A percentile compares a stretch with the other conserved stretches of the same genome.
Conservation (phyloP, 139 green algal genomes). For the Coelastrella sp. region DNA sequence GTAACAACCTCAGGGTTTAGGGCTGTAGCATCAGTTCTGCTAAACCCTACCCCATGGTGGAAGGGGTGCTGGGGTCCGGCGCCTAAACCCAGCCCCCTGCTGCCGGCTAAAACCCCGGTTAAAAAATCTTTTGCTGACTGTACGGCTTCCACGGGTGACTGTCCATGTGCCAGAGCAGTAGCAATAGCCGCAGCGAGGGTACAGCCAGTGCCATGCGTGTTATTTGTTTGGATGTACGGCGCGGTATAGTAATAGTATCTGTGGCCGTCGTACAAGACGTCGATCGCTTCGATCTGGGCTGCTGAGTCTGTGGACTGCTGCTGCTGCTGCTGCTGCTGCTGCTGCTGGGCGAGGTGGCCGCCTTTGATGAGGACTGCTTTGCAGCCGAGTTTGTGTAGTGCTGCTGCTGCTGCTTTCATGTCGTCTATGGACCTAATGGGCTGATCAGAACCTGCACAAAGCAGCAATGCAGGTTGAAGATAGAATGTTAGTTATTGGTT, state of each 20-base stretch:
- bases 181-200: slow-evolving; percentile 91
- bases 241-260: slow-evolving; percentile 64
- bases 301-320: background rate
- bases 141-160: slow-evolving; percentile 68
- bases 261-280: slow-evolving; percentile 91
- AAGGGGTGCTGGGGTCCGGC: slow-evolving; percentile 83
- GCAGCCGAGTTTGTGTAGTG: slow-evolving; percentile 74
- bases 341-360: slow-evolving; percentile 79
- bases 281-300: slow-evolving; percentile 52
- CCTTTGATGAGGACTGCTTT: slow-evolving; percentile 91
- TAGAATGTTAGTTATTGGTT: too few relatives aligned
- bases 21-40: background rate
- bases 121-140: slow-evolving; percentile 79
- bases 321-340: too few relatives aligned
- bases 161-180: slow-evolving; percentile 88
- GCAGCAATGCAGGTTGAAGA: background rate
- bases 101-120: slow-evolving; percentile 69
- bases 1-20: background rate
- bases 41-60: slow-evolving; percentile 73
- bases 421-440: slow-evolving; percentile 62
- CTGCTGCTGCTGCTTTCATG: slow-evolving; percentile 78
- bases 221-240: slow-evolving; percentile 72
- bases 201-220: slow-evolving; percentile 97
- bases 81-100: slow-evolving; percentile 71
- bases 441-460: slow-evolving; percentile 52